phyloP scores from a whole-genome alignment of 148 eudicot species.

The Diospyros kaki region DNA sequence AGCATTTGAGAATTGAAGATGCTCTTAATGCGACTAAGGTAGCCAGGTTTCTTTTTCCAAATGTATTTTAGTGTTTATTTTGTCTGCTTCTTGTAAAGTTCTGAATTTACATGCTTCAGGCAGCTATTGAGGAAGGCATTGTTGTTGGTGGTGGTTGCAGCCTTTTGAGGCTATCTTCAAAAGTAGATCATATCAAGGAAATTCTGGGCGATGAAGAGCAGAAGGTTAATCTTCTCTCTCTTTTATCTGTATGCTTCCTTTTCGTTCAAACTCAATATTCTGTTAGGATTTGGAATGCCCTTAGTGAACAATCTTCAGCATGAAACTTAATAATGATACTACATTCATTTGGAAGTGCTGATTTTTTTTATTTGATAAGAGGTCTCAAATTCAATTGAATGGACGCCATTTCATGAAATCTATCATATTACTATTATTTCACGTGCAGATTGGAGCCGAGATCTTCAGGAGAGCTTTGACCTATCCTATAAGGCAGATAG shows the following conservation, averaged over 20 bases:
- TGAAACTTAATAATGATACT: neutral
- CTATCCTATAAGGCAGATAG: slow-evolving; percentile 80
- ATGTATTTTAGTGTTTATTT: neutral
- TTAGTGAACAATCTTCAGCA: neutral
- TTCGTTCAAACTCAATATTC: neutral
- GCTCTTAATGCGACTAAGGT: slow-evolving; percentile 92
- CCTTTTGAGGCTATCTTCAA: slow-evolving; percentile 73
- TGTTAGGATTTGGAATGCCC: neutral
- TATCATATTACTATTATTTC: neutral
- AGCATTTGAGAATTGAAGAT: slow-evolving; percentile 80
- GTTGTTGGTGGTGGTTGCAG: slow-evolving; percentile 97
- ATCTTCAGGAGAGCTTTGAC: slow-evolving; percentile 73
- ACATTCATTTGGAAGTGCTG: neutral
- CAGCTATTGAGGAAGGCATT: slow-evolving; percentile 93
- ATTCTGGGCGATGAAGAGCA: slow-evolving; percentile 86
- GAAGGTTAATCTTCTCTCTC: slow-evolving; percentile 30
- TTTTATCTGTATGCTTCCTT: neutral
- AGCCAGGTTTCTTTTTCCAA: slow-evolving; percentile 3
- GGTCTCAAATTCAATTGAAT: neutral
- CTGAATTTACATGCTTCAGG: slow-evolving; percentile 34
- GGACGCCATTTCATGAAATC: neutral
- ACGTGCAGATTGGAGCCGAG: slow-evolving; percentile 82
- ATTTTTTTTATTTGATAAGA: neutral
- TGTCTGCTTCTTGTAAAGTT: neutral
- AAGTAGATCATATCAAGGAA: slow-evolving; percentile 57